Conservation (phyloP, 805 yeast species). For the Hanseniaspora hatyaiensis region DNA sequence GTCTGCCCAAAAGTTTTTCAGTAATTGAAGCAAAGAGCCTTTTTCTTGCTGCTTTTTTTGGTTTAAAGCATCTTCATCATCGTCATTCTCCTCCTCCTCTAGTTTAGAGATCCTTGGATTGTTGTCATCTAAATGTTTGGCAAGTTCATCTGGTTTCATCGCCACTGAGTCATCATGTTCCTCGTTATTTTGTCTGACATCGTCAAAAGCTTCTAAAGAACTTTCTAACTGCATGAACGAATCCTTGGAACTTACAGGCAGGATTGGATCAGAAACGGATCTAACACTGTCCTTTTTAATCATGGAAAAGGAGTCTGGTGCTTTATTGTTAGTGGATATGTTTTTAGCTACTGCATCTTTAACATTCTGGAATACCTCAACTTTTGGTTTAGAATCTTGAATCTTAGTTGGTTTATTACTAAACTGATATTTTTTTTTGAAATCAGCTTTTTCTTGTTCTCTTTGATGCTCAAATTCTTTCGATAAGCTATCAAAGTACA, state of each 20-base stretch:
- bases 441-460: conserved; percentile 58
- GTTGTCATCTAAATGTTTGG: conserved; percentile 7
- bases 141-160: conserved; percentile 1
- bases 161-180: too few species aligned
- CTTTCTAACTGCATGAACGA: neutral
- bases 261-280: neutral
- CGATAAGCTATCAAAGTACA: conserved; percentile 70
- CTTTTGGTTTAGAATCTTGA: conserved; percentile 70
- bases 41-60: conserved; percentile 44
- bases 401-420: conserved; percentile 38
- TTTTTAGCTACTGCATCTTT: conserved; percentile 71
- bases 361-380: conserved; percentile 78
- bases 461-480: conserved; percentile 80
- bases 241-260: neutral
- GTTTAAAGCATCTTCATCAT: neutral
- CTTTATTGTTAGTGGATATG: conserved; percentile 27
- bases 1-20: conserved; percentile 94
- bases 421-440: conserved; percentile 51
- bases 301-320: conserved; percentile 14
- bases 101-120: conserved; percentile 19
- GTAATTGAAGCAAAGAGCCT: conserved; percentile 65
- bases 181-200: too few species aligned
- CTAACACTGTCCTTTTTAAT: neutral
- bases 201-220: neutral
- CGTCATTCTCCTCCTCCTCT: conserved; percentile 17